A percentile compares a stretch with the other conserved stretches of the same genome.
Evolutionary conservation across 352 stramenopile genomes (phyloP).

Genomic region (Globisporangium solare): DNA sequence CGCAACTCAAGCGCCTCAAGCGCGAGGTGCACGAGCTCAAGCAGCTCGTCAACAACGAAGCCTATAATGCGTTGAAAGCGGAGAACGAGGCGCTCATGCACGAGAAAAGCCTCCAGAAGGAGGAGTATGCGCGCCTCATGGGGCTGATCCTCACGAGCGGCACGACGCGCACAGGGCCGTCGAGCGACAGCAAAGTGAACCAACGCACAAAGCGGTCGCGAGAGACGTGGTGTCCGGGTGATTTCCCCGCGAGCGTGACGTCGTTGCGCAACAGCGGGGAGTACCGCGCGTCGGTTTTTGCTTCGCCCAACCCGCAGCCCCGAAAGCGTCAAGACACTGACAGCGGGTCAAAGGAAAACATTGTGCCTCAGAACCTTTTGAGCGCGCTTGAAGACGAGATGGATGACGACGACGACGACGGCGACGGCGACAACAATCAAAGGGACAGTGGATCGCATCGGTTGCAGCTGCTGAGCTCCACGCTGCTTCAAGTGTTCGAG

Average conservation of each 20-base stretch:
- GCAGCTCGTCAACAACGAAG: slow-evolving; percentile 48
- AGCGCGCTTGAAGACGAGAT: slow-evolving; percentile 6
- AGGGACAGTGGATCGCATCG: not conserved
- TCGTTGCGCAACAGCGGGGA: slow-evolving; percentile 8
- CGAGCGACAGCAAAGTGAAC: slow-evolving; percentile 19
- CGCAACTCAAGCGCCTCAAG: slow-evolving; percentile 64
- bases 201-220: slow-evolving; percentile 37
- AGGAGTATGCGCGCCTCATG: slow-evolving; percentile 50
- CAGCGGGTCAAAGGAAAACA: slow-evolving; percentile 41
- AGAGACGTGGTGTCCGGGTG: slow-evolving; percentile 71
- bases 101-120: slow-evolving; percentile 52
- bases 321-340: slow-evolving; percentile 19
- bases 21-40: slow-evolving; percentile 69
- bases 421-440: not conserved
- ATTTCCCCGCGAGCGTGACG: slow-evolving; percentile 36
- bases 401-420: slow-evolving; percentile 7
- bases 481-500: slow-evolving; percentile 31
- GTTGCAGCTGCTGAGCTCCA: slow-evolving; percentile 16
- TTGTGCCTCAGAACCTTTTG: slow-evolving; percentile 35
- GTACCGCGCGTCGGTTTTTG: not conserved
- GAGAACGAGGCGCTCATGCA: slow-evolving; percentile 66
- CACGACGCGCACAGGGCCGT: slow-evolving; percentile 17
- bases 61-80: slow-evolving; percentile 50
- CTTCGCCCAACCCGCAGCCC: slow-evolving; percentile 25
- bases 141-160: slow-evolving; percentile 55